A percentile compares a stretch with the other conserved stretches of the same genome.
phyloP scores from a whole-genome alignment of 306 rosid genomes.

The Rosa persica region DNA sequence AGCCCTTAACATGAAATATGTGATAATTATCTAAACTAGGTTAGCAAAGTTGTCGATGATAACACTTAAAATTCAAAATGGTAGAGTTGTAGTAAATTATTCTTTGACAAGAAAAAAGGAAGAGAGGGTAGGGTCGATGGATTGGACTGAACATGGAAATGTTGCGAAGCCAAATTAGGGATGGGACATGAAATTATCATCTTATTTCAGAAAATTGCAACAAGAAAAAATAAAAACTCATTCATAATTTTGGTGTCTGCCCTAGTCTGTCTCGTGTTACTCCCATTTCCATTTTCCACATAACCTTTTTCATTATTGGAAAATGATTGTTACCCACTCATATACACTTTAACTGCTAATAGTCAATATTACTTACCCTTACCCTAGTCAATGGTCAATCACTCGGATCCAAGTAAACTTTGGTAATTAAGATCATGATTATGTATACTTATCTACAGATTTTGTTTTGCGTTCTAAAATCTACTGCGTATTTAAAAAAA shows the following conservation, averaged over 20 bases:
- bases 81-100: background rate
- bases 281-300: conserved; percentile 28
- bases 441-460: background rate
- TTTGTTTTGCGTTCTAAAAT: background rate
- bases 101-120: background rate
- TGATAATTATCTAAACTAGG: background rate
- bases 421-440: background rate
- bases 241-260: conserved; percentile 28
- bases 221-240: background rate
- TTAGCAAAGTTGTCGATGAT: background rate
- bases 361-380: background rate
- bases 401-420: background rate
- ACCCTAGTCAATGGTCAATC: background rate
- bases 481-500: too few relatives aligned
- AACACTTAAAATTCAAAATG: background rate
- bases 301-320: conserved; percentile 14
- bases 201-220: conserved; percentile 13
- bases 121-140: background rate
- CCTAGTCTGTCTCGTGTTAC: conserved; percentile 28
- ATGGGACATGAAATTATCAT: conserved; percentile 19
- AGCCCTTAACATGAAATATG: background rate
- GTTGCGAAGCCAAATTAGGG: conserved; percentile 38
- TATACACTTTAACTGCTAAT: background rate
- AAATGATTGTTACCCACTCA: background rate
- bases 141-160: conserved; percentile 21